Conservation (phyloP, 2,329 filamentous ascomycete species). For the Fusarium torreyae region DNA sequence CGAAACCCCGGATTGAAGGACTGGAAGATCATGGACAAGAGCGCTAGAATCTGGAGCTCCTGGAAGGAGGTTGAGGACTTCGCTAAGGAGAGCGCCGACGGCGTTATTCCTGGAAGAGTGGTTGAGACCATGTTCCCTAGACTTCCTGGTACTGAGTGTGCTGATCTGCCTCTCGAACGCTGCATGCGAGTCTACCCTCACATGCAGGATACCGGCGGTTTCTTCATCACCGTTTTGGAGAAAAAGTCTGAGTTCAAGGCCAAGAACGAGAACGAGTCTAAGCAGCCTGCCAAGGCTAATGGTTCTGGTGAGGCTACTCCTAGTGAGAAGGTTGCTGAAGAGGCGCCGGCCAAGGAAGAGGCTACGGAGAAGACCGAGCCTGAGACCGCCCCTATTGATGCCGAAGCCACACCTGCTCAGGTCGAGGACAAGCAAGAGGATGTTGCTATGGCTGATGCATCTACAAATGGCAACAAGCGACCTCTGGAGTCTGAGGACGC, state of each 20-base stretch:
- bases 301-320: constrained; percentile 27
- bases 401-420: constrained; percentile 9
- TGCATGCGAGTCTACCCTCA: constrained; percentile 97
- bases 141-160: constrained; percentile 66
- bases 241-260: constrained; percentile 90
- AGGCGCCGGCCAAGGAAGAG: constrained; percentile 53
- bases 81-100: constrained; percentile 70
- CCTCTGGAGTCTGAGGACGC: constrained; percentile 55
- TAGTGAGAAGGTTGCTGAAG: constrained; percentile 36
- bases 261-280: constrained; percentile 74
- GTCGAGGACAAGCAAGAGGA: constrained; percentile 49
- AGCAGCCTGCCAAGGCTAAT: constrained; percentile 36
- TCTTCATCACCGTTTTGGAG: constrained; percentile 96
- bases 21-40: constrained; percentile 95
- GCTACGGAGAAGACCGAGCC: constrained; percentile 52
- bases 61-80: constrained; percentile 86
- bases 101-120: constrained; percentile 75
- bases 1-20: constrained; percentile 81
- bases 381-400: constrained; percentile 53
- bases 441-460: constrained; percentile 51
- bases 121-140: constrained; percentile 87
- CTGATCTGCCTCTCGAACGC: constrained; percentile 83
- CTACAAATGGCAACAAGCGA: constrained; percentile 55
- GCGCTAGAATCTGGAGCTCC: constrained; percentile 81
- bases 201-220: constrained; percentile 94